Percentiles rank a stretch among this genome's conserved stretches.
phyloP scores from a whole-genome alignment of 2,329 filamentous ascomycete genomes.

The Sclerotinia minor region DNA sequence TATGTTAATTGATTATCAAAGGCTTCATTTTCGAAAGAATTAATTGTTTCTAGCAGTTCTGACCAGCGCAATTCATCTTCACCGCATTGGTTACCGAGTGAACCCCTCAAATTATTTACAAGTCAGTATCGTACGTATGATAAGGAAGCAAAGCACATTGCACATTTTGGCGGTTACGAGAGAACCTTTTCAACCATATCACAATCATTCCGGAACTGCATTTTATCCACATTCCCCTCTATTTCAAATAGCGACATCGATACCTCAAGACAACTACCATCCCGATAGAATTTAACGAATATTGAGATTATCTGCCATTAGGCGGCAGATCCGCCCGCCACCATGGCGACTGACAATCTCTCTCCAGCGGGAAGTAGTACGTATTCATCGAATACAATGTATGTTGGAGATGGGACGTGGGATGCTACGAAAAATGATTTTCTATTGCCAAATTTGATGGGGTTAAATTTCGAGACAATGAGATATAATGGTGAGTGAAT shows the following conservation, averaged over 20 bases:
- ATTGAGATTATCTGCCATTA: conserved; percentile 21
- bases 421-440: conserved; percentile 76
- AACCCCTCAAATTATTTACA: conserved; percentile 23
- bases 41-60: neutral
- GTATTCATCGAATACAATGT: conserved; percentile 73
- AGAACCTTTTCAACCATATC: conserved; percentile 11
- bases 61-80: neutral
- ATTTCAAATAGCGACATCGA: neutral
- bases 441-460: conserved; percentile 73
- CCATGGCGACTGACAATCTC: conserved; percentile 40
- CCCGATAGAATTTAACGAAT: neutral
- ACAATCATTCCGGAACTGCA: conserved; percentile 13
- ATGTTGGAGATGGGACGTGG: conserved; percentile 82
- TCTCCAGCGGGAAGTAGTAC: conserved; percentile 66
- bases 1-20: conserved; percentile 15
- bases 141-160: conserved; percentile 24
- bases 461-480: conserved; percentile 78
- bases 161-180: conserved; percentile 12
- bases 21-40: conserved; percentile 17
- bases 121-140: neutral
- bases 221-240: neutral
- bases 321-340: conserved; percentile 35
- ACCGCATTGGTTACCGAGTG: conserved; percentile 22
- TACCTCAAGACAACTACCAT: neutral
- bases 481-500: conserved; percentile 69